A percentile compares a stretch with the other conserved stretches of the same genome.
These are phyloP conservation scores for Wickerhamiella qilinensis DNA, from an alignment of 805 yeast genomes.

Conservation along the genomic window DNA sequence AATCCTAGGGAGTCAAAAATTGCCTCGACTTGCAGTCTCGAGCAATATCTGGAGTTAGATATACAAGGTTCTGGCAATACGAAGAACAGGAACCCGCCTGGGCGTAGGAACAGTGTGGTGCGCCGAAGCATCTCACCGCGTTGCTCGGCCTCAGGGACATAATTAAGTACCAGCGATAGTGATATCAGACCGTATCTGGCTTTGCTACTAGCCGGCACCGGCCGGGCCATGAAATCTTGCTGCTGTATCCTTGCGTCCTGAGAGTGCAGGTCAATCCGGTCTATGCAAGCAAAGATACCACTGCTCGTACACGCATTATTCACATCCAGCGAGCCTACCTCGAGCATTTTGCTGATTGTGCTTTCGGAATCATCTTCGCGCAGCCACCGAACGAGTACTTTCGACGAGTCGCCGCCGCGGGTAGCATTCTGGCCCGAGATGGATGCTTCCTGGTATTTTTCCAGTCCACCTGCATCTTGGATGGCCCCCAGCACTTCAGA, in stretches of 20 bases:
- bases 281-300: constrained; percentile 34
- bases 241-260: constrained; percentile 54
- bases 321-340: constrained; percentile 68
- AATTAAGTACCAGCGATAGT: constrained; percentile 76
- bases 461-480: constrained; percentile 53
- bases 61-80: constrained; percentile 86
- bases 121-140: constrained; percentile 68
- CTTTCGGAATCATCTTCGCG: constrained; percentile 11
- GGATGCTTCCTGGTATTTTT: constrained; percentile 72
- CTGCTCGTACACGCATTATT: constrained; percentile 50
- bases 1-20: constrained; percentile 54
- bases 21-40: constrained; percentile 25
- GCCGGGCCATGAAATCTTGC: constrained; percentile 76
- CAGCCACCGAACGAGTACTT: constrained; percentile 54
- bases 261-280: constrained; percentile 64
- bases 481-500: constrained; percentile 19
- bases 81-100: constrained; percentile 34
- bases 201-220: constrained; percentile 29
- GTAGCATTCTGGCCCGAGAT: constrained; percentile 60
- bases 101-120: constrained; percentile 38
- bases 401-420: constrained; percentile 89
- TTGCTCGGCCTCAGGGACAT: constrained; percentile 53
- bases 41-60: constrained; percentile 64
- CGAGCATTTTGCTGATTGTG: constrained; percentile 27
- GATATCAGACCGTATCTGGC: constrained; percentile 47